Base-by-base conservation (phyloP, 805 yeast species). In the Kregervanrija fluxuum region DNA sequence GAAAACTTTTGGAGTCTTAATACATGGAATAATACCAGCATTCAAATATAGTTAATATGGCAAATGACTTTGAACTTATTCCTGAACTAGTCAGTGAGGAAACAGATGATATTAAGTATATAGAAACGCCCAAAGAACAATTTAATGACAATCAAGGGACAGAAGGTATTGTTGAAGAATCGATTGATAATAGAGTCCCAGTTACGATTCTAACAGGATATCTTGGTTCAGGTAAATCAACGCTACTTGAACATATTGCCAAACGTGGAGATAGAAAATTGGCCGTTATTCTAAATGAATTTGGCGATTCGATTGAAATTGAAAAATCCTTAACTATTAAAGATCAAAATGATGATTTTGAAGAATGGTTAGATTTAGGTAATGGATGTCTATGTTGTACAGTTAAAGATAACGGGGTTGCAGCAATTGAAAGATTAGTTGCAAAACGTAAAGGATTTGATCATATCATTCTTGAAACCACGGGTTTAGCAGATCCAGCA, bases 371-470 rank as follows among this genome's bases (percentile, higher is more conserved):
- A 3, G 99, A 93, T 60, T 68, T 93, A 32, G 98, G 96, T 1
- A 93, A 93, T 59, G 99, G 99, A 1, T 93, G 99, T 62, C 70
- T 93, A 35, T 93, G 99, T 60, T 93, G 99, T 58, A 86, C 98
- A 0, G 95, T 95, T 32, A 89, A 88, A 59, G 97, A 90, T 61
- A 85, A 82, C 45, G 99, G 99, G 4, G 97, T 93, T 1, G 73
- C 84, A 36, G 99, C 99, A 0, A 89, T 93, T 43, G 99, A 93
- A 61, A 77, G 86, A 46, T 74, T 93, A 53, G 80, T 91, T 48
- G 82, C 79, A 30, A 74, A 80, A 42, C 82, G 78, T 31, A 74
- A 74, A 42, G 65, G 59, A 1, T 89, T 91, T 42, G 99, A 93
- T 63, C 85, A 91, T 58, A 89, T 93, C n/a, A 61, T 93, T 17